These are phyloP conservation scores for Globisporangium uncinulatum DNA, from an alignment of 352 stramenopile genomes.

Conservation along the genomic window DNA sequence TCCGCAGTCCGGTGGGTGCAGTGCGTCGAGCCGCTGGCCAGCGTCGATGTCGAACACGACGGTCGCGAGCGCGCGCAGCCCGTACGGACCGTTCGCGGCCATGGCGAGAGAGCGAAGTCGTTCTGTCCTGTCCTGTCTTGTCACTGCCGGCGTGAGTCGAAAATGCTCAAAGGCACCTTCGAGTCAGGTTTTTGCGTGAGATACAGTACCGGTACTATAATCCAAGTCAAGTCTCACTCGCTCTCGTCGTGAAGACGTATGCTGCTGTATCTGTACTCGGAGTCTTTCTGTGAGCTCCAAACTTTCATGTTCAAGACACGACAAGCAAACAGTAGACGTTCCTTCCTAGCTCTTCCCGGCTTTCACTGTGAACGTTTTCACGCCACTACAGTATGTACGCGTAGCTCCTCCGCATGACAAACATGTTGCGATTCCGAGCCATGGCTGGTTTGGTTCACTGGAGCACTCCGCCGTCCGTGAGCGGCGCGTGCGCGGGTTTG, in stretches of 20 bases:
- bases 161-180: too few relatives aligned
- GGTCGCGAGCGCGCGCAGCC: conserved; percentile 55
- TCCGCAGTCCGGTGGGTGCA: conserved; percentile 40
- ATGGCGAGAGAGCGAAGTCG: background rate
- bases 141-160: background rate
- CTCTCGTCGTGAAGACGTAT: too few relatives aligned
- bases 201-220: too few relatives aligned
- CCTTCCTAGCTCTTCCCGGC: too few relatives aligned
- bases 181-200: too few relatives aligned
- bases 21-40: conserved; percentile 60
- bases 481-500: conserved; percentile 31
- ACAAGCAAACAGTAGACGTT: too few relatives aligned
- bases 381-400: background rate
- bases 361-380: too few relatives aligned
- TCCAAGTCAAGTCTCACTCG: too few relatives aligned
- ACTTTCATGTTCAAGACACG: too few relatives aligned
- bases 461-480: conserved; percentile 35
- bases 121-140: background rate
- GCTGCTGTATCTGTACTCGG: too few relatives aligned
- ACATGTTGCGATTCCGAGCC: background rate
- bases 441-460: background rate
- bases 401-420: too few relatives aligned
- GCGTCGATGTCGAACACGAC: conserved; percentile 82
- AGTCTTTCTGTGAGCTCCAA: too few relatives aligned
- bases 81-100: conserved; percentile 20